Evolutionary conservation across 75 land plant genomes (phyloP), one percentile per base, ranked within the genome.

Genomic region (Pinus taeda): DNA sequence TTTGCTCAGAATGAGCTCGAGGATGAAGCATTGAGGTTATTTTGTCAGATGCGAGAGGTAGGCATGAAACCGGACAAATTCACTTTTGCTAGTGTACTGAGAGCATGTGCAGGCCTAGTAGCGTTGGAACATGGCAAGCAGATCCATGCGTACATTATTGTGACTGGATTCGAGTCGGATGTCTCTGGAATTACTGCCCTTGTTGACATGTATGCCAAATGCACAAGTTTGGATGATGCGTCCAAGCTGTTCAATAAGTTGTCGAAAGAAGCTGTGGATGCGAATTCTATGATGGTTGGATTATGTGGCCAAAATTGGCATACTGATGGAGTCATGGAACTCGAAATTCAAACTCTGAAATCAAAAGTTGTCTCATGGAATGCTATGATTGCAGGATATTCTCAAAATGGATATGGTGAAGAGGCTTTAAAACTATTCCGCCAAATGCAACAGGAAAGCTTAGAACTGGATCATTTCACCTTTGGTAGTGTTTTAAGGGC

Each of bases 151-250:
- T 56, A 66, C 58, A 75, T 79, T 57, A 59, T 83, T 1, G 82
- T 79, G 53, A 21, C 42, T 77, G 92, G 92, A 14, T 76, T 87
- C 39, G 82, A 77, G 21, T 60, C 73, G 20, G 81, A 76, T 78
- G 81, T 91, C 4, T 76, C 63, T 20, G 21, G 33, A 5, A 57
- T 30, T 11, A 89, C 85, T 81, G 81, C 91, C 7, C 80, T 85
- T 3, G 79, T 89, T 22, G 89, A 89, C 66, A 84, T 91, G 89
- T 91, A 91, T 78, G 89, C 75, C 11, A 89, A 87, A 63, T 83
- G 87, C 76, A 83, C 83, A 13, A 70, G 64, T n/a, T 59, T 87
- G 15, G 21, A 56, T 7, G 55, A 74, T 37, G 83, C 89, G 29
- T 63, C 83, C 9, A 24, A 65, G 8, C 58, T 90, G 65, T 90